phyloP scores from a whole-genome alignment of 352 stramenopile genomes.

The Globisporangium radiosum region DNA sequence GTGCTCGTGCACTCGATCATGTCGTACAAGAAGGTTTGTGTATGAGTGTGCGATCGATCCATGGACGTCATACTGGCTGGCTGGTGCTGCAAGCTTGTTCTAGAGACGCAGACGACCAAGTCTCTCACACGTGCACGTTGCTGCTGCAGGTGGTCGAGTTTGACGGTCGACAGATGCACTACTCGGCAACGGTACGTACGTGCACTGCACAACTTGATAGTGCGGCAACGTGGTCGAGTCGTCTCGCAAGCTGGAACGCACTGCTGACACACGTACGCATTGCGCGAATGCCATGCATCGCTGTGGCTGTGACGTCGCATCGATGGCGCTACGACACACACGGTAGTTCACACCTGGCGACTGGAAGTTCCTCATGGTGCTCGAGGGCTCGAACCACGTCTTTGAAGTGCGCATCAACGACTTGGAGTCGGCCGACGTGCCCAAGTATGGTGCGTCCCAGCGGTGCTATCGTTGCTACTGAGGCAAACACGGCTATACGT shows the following conservation, averaged over 20 bases:
- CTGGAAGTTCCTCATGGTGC: conserved; percentile 32
- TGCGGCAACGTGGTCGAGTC: too few species aligned
- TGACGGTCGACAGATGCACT: conserved; percentile 77
- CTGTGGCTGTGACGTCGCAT: background rate
- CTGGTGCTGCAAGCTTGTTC: too few species aligned
- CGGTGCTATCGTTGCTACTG: background rate
- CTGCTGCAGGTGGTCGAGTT: conserved; percentile 60
- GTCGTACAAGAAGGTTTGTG: conserved; percentile 71
- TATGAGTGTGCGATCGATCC: too few species aligned
- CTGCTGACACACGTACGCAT: too few species aligned
- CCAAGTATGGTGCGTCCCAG: conserved; percentile 65
- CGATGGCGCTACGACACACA: background rate
- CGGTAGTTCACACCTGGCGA: conserved; percentile 57
- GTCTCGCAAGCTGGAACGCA: too few species aligned
- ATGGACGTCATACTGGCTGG: too few species aligned
- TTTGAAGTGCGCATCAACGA: conserved; percentile 87
- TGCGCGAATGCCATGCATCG: too few species aligned
- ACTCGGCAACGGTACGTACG: conserved; percentile 56
- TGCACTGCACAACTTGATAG: background rate
- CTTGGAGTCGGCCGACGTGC: conserved; percentile 58
- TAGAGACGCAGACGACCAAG: too few species aligned
- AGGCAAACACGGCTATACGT: background rate
- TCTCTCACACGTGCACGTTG: too few species aligned
- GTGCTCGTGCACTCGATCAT: conserved; percentile 79
- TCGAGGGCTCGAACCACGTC: conserved; percentile 40